Base-by-base conservation (phyloP, 192 early-diverging fungal species). In the Coemansia javaensis region DNA sequence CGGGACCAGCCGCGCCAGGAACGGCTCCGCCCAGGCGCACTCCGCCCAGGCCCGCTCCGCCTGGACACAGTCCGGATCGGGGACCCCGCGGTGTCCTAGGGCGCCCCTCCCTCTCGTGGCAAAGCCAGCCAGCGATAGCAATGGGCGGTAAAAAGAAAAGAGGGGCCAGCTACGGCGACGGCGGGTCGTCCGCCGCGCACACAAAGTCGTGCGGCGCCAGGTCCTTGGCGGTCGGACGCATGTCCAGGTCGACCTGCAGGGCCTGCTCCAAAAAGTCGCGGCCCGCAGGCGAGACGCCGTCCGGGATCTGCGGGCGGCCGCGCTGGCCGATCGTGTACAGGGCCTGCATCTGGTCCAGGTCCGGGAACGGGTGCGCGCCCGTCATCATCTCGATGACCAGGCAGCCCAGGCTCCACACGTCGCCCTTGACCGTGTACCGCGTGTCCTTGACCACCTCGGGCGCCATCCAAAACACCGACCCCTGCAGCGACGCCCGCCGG, bases 401-500 rank as follows among this genome's bases (percentile, higher is more conserved):
- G 59, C 94, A 97, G 8, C 94, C 94, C 22, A 99, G 72, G 56
- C 85, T 85, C 93, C 92, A 95, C 28, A 93, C 89, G 56, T 94
- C 91, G 18, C 88, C 90, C 77, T 94, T 97, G 47, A 84, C 79
- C 7, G 90, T 90, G 59, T 96, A 97, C 27, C 88, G 84, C 4
- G 87, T 90, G 63, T 90, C 86, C 63, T 90, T 89, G 40, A 94
- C 89, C 6, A 97, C 92, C 70, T 97, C 97, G 17, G 94, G 97
- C n/a, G 97, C 94, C 94, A 97, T 97, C 97, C 96, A 98, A 67
- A 90, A 91, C 22, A 97, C 85, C 0, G 92, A 91, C 1, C 97
- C 97, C 76, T 97, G 91, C 47, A 98, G 61, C 34, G 93, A 94
- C 47, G 74, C 89, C 36, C 85, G 66, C 13, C 80, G 76, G 12